phyloP scores from a whole-genome alignment of 2,329 filamentous ascomycete species.

The Harringtonia aguacate region DNA sequence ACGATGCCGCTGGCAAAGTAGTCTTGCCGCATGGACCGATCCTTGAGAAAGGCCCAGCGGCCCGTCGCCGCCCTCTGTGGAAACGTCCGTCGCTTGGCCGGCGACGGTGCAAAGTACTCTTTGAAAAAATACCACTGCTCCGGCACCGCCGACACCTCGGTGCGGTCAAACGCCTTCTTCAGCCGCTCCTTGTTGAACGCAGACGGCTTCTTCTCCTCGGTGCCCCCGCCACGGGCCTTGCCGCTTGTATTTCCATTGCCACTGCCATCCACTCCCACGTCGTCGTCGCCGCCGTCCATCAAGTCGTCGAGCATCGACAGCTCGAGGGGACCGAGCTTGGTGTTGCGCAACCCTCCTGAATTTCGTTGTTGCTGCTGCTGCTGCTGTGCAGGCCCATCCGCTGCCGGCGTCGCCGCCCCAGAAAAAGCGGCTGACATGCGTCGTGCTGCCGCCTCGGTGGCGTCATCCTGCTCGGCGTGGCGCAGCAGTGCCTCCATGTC shows the following conservation, averaged over 20 bases:
- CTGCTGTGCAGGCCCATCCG: not conserved
- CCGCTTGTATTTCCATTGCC: not conserved
- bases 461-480: slow-evolving; percentile 47
- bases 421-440: slow-evolving; percentile 26
- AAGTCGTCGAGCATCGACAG: slow-evolving; percentile 20
- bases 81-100: slow-evolving; percentile 21
- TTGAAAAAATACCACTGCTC: slow-evolving; percentile 41
- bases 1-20: slow-evolving; percentile 53
- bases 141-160: slow-evolving; percentile 26
- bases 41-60: slow-evolving; percentile 36
- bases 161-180: slow-evolving; percentile 36
- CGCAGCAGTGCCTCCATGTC: slow-evolving; percentile 51
- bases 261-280: no score
- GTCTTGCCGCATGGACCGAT: slow-evolving; percentile 41
- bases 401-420: slow-evolving; percentile 12
- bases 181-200: slow-evolving; percentile 26
- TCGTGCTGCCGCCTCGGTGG: slow-evolving; percentile 43
- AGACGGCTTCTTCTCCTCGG: not conserved
- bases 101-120: slow-evolving; percentile 16
- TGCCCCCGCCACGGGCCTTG: slow-evolving; percentile 15
- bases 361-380: no score
- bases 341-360: not conserved
- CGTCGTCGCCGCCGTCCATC: slow-evolving; percentile 9
- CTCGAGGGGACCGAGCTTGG: slow-evolving; percentile 8
- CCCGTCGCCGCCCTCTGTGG: slow-evolving; percentile 24